Evolutionary conservation across 2,329 filamentous ascomycete genomes (phyloP).

Genomic region (Sclerotiophoma versabilis): DNA sequence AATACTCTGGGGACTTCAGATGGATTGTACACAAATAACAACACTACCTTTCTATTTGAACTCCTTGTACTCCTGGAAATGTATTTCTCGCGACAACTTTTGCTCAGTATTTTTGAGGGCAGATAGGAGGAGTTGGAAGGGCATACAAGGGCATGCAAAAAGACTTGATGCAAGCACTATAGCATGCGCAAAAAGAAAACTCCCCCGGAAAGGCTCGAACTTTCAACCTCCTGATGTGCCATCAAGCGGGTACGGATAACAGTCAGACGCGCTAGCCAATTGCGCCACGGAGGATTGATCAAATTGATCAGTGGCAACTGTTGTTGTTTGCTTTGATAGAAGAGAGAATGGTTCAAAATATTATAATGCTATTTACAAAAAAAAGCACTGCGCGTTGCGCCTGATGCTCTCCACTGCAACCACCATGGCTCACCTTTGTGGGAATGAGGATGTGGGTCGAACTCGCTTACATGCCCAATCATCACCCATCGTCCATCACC

Average conservation of each 20-base stretch:
- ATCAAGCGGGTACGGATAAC: constrained; percentile 51
- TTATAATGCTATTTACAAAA: neutral
- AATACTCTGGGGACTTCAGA: too few relatives aligned
- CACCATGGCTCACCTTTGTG: neutral
- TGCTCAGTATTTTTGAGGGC: neutral
- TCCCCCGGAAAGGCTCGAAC: constrained; percentile 46
- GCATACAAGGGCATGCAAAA: neutral
- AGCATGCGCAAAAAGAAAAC: constrained; percentile 19
- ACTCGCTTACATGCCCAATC: constrained; percentile 17
- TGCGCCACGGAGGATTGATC: constrained; percentile 52
- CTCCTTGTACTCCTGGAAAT: too few relatives aligned
- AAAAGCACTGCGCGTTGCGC: neutral
- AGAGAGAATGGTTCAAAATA: neutral
- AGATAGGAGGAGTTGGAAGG: neutral
- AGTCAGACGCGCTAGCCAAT: constrained; percentile 69
- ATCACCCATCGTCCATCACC: neutral
- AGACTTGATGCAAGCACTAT: neutral
- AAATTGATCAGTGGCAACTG: constrained; percentile 21
- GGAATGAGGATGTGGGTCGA: constrained; percentile 10
- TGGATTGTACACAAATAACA: too few relatives aligned
- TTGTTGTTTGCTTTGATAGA: constrained; percentile 27
- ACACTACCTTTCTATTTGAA: too few relatives aligned
- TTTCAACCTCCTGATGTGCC: constrained; percentile 42
- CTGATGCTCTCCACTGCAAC: neutral
- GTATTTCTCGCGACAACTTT: too few relatives aligned